A percentile compares a stretch with the other conserved stretches of the same genome.
Conservation (phyloP, 2,329 filamentous ascomycete species). For the Microdochium bolleyi region DNA sequence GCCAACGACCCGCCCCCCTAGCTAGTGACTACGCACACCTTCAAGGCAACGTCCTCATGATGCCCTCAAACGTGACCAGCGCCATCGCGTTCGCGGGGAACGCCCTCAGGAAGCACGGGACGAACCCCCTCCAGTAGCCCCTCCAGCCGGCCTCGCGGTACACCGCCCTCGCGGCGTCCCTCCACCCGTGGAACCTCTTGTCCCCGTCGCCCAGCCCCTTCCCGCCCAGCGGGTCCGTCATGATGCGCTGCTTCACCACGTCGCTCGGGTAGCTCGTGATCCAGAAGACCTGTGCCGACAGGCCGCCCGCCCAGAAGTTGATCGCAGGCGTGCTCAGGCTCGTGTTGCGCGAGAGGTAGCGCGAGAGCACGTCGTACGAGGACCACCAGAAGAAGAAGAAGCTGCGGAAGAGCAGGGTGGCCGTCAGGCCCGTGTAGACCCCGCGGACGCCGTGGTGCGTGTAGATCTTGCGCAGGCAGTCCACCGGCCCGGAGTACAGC, state of each 20-base stretch:
- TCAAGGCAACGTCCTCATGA: slow-evolving; percentile 62
- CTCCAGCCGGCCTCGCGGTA: slow-evolving; percentile 67
- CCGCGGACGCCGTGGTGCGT: slow-evolving; percentile 67
- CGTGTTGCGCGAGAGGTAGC: slow-evolving; percentile 58
- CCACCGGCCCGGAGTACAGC: slow-evolving; percentile 78
- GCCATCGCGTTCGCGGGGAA: slow-evolving; percentile 96
- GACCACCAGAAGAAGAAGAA: slow-evolving; percentile 99
- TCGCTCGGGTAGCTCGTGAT: slow-evolving; percentile 84
- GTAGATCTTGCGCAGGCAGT: slow-evolving; percentile 68
- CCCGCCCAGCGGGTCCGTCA: slow-evolving; percentile 85
- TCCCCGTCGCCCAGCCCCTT: slow-evolving; percentile 53
- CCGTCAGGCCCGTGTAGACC: slow-evolving; percentile 76
- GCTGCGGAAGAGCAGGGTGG: slow-evolving; percentile 80
- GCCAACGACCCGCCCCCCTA: too few species aligned
- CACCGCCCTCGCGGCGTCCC: slow-evolving; percentile 68
- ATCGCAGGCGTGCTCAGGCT: slow-evolving; percentile 66
- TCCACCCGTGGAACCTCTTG: slow-evolving; percentile 65
- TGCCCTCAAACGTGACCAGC: slow-evolving; percentile 84
- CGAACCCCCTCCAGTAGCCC: slow-evolving; percentile 88
- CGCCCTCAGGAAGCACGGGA: slow-evolving; percentile 87
- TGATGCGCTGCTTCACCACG: slow-evolving; percentile 91
- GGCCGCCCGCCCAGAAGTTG: slow-evolving; percentile 95
- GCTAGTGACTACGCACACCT: too few species aligned
- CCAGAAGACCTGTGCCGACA: slow-evolving; percentile 95
- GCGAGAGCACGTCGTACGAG: slow-evolving; percentile 81